Evolutionary conservation across 2,329 filamentous ascomycete species (phyloP), one percentile per base, ranked within the genome.

Genomic region (Ophiostoma fasciatum): DNA sequence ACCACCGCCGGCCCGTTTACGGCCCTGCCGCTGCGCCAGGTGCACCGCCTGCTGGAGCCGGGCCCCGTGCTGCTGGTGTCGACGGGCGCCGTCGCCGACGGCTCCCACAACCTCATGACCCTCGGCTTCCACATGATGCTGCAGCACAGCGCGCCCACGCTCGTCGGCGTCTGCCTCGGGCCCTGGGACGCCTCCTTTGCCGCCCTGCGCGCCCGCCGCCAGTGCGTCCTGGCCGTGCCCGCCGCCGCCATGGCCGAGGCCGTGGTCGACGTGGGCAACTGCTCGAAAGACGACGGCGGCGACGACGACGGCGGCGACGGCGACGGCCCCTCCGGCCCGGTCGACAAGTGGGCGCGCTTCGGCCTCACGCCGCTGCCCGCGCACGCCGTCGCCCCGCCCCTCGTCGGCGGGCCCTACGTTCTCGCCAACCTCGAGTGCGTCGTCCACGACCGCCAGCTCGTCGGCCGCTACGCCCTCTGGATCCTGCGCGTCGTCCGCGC

Each of bases 91-190:
- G 42, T 53, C 8, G 41, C 45, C n/a, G 45, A 51, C 21, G 39
- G 35, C 21, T 52, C 52, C 7, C 53, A 56, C 45, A 56, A 56
- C 28, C 41, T 56, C 36, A 56, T 56, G 53, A 56, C 54, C 8
- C 49, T 56, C 36, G 54, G 53, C 33, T 56, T 57, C 45, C 54
- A 57, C 43, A 57, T 56, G 53, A 50, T 57, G 40, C 47, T 56
- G 38, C 53, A 54, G 41, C 53, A 57, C 42, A 50, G 53, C 33
- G 46, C 45, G 13, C 54, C 54, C 2, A 48, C 51, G 18, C 46
- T 57, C 7, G 44, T 56, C 22, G 53, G 49, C 25, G 48, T 52
- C 25, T 49, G 42, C 22, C 45, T 57, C 10, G 54, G 54, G 17
- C 53, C 51, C 3, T 56, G 53, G 53, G 52, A 55, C 28, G 50